phyloP scores from a whole-genome alignment of 495 filamentous ascomycete species.

The Tuber melanosporum region DNA sequence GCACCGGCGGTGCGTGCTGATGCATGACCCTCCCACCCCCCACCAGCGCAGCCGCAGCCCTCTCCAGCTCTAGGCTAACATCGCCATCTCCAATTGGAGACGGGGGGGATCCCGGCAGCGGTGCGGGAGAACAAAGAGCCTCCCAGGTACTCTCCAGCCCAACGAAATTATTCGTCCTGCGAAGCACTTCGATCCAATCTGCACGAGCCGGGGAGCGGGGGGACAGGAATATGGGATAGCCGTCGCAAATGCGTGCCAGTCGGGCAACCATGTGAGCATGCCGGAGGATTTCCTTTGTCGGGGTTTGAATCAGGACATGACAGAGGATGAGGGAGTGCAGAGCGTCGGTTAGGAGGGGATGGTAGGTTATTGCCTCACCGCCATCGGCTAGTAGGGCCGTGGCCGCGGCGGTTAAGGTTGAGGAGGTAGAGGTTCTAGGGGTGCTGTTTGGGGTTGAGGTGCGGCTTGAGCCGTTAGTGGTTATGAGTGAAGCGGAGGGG shows the following conservation, averaged over 20 bases:
- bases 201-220: conserved; percentile 63
- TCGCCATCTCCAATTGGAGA: conserved; percentile 37
- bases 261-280: conserved; percentile 73
- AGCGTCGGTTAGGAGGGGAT: conserved; percentile 68
- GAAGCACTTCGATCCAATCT: conserved; percentile 72
- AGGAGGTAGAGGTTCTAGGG: conserved; percentile 35
- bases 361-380: conserved; percentile 67
- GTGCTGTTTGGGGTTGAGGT: conserved; percentile 7
- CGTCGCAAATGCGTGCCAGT: conserved; percentile 64
- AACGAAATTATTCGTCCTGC: conserved; percentile 59
- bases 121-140: conserved; percentile 60
- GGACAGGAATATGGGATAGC: conserved; percentile 71
- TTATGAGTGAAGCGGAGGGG: conserved; percentile 46
- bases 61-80: conserved; percentile 49
- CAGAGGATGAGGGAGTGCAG: conserved; percentile 66
- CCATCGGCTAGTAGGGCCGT: conserved; percentile 39
- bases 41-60: conserved; percentile 36
- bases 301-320: conserved; percentile 67
- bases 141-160: conserved; percentile 60
- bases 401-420: conserved; percentile 26
- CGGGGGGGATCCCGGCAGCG: conserved; percentile 47
- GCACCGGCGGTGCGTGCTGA: conserved; percentile 7
- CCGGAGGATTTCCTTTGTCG: conserved; percentile 62
- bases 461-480: conserved; percentile 18
- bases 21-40: conserved; percentile 32